A percentile compares a stretch with the other conserved stretches of the same genome.
Evolutionary conservation across 225 moss, liverwort and hornwort genomes (phyloP).

Genomic region (Marchantia polymorpha): DNA sequence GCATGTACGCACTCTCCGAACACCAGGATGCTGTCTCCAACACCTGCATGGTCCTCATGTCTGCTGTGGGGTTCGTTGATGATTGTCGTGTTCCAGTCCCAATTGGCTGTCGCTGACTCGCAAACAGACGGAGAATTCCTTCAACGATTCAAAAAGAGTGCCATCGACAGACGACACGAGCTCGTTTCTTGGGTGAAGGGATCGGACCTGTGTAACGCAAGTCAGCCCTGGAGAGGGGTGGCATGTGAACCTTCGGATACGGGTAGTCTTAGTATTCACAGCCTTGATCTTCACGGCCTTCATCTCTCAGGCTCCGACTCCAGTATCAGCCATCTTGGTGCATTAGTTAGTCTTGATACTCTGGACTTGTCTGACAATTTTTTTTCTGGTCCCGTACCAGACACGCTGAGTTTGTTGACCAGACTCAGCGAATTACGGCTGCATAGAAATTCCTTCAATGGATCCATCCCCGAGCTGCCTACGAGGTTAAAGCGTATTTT

Average conservation of each 20-base stretch:
- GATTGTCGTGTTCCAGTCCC: background rate
- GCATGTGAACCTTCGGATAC: background rate
- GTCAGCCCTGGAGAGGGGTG: background rate
- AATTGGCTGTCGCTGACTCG: background rate
- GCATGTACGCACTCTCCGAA: too few species aligned
- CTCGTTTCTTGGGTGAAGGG: background rate
- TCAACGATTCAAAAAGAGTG: background rate
- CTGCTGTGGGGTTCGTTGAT: background rate
- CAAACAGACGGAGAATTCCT: background rate
- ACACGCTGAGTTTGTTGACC: background rate
- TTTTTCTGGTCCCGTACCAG: background rate
- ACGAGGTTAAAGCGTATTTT: background rate
- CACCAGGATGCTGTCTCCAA: background rate
- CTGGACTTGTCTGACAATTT: constrained; percentile 2
- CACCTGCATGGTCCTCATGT: background rate
- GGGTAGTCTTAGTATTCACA: background rate
- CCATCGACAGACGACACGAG: constrained; percentile 7
- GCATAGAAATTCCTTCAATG: constrained; percentile 2
- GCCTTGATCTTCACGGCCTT: background rate
- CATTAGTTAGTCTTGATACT: background rate
- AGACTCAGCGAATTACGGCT: background rate
- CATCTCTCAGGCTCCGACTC: background rate
- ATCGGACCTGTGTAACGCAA: background rate
- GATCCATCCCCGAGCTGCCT: background rate
- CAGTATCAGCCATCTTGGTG: background rate